Evolutionary conservation across 2,329 filamentous ascomycete genomes (phyloP), one percentile per base, ranked within the genome.

Genomic region (Xylariaceae sp.): DNA sequence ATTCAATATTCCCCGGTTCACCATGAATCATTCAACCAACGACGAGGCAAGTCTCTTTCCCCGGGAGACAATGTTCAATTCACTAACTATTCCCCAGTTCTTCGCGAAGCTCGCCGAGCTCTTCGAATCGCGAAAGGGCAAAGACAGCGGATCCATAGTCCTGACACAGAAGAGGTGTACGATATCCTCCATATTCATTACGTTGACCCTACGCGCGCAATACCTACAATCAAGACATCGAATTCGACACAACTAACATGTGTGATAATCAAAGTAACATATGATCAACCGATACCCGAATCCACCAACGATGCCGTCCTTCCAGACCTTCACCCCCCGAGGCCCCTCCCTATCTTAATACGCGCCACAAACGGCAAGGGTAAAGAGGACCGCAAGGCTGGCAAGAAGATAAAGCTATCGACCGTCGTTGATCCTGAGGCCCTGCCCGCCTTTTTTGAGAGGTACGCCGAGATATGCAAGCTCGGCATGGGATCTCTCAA

Each of bases 391-490:
- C 77, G 79, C 53, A 71, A 76, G 41, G 70, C 46, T 5, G 51
- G 53, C 4, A 35, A 78, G 53, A 85, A 86, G 62, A 73, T 88
- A 62, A 95, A 91, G 71, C 69, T 96, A 30, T 89, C 89, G 2
- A 97, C 94, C 0, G 72, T 96, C 0, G 91, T 97, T 0, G 79
- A 87, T 53, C 83, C 87, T 0, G 82, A 86, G 55, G 83, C 87
- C 4, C 71, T 97, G 8, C 91, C 95, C 51, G 75, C 71, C 0
- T 99, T 99, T 68, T 99, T 91, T 70, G 74, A 77, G 32, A 80
- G 83, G 50, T 99, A 97, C 74, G 91, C 91, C 27, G 94, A 97
- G 63, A 80, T 91, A 2, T 96, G 91, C 74, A 96, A 95, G 76
- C 76, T 80, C 0, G 90, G 91, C 4, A 96, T 97, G 91, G 79